Base-by-base conservation (phyloP, 2,329 filamentous ascomycete genomes). In the Ophiostoma sp. region DNA sequence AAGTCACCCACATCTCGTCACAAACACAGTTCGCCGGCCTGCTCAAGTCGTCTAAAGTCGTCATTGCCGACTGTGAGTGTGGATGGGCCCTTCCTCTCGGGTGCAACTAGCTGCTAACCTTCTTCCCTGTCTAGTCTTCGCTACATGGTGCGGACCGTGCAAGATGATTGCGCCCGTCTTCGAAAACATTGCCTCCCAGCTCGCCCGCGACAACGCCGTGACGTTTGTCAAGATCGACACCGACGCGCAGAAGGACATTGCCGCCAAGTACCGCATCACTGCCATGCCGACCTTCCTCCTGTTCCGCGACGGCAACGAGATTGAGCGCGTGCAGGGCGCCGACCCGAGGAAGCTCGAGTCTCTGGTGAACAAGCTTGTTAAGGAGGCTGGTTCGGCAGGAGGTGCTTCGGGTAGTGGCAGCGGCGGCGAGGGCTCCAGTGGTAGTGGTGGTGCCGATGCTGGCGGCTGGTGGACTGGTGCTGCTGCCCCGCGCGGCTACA, bases 221-320 rank as follows among this genome's bases (percentile, higher is more conserved):
- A 93, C 91, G 45, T 98, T 98, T 81, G 90, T 90, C 81, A 97
- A 96, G 85, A 88, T 77, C 73, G 69, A 78, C 71, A 74, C 70
- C 25, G 74, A 97, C 77, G 82, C 87, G 69, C 92, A 96, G 80
- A 86, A 89, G 78, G 90, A 93, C 50, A 89, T 98, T 76, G 89
- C 93, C 19, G 80, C 88, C 74, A 89, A 90, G 77, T 96, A 97
- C 83, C 85, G 86, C 76, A 87, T 98, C 79, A 90, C 89, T 25
- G 88, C 89, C 82, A 90, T 95, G 80, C 96, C 96, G 9, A 97
- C 95, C n/a, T 97, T 98, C 82, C 88, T 98, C 79, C 87, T 98
- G 78, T 97, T 93, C 85, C 91, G 92, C 78, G 87, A 92, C 79
- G 91, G 90, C 77, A 86, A 89, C 76, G 84, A 90, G 73, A 87